phyloP scores from a whole-genome alignment of 148 eudicot species.

The Chenopodium album region DNA sequence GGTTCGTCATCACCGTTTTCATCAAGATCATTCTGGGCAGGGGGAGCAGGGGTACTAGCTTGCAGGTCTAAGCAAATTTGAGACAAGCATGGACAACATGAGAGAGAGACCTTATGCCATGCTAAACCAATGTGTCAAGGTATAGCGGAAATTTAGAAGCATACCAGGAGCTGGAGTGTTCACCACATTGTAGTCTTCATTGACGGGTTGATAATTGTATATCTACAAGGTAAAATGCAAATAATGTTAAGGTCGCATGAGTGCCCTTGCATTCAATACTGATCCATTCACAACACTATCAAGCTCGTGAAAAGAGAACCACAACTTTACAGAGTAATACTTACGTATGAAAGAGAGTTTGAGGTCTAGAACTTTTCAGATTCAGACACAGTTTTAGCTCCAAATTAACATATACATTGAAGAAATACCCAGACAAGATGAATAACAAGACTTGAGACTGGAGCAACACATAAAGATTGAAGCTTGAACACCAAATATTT shows the following conservation, averaged over 20 bases:
- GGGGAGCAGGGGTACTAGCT: conserved; percentile 73
- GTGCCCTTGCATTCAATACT: conserved; percentile 7
- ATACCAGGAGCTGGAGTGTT: conserved; percentile 91
- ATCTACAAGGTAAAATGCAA: conserved; percentile 51
- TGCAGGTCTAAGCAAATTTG: conserved; percentile 50
- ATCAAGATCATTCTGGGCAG: conserved; percentile 57
- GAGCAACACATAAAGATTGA: not conserved
- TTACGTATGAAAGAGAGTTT: not conserved
- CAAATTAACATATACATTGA: not conserved
- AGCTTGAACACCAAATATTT: not conserved
- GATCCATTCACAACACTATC: not conserved
- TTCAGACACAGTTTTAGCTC: not conserved
- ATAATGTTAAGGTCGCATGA: conserved; percentile 18
- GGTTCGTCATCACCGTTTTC: conserved; percentile 85
- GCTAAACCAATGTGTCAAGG: conserved; percentile 21
- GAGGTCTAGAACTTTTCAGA: not conserved
- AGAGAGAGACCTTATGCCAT: conserved; percentile 3
- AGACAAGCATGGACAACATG: conserved; percentile 25
- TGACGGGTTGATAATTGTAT: conserved; percentile 85
- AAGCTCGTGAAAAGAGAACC: not conserved
- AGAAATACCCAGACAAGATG: too few relatives aligned
- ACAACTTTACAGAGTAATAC: not conserved
- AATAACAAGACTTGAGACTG: not conserved
- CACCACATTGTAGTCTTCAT: conserved; percentile 85
- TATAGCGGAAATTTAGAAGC: conserved; percentile 27